Base-by-base conservation (phyloP, 139 green algal species). In the Coccomyxa sp. region DNA sequence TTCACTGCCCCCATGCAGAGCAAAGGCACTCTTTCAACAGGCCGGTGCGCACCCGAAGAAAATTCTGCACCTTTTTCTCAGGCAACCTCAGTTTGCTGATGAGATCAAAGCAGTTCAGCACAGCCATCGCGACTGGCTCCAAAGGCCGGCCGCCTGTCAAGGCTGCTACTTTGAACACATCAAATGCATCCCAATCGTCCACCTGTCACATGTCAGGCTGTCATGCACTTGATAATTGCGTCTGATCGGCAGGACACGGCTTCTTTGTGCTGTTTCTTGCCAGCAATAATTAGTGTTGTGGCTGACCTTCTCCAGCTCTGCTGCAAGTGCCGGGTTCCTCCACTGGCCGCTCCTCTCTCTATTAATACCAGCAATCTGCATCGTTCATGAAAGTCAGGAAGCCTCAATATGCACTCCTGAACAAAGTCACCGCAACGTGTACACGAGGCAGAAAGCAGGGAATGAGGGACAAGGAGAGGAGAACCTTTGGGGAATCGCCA, bases 131-230 rank as follows among this genome's bases (percentile, higher is more conserved):
- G 12, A 93, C 87, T 13, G 83, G 60, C 76, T 89, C 66, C 51
- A 93, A 81, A 23, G 90, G 86, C 25, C 81, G 82, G 3, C 87
- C 85, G 0, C 85, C 51, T 0, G 84, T 88, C 63, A 89, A 59
- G 66, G 63, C 32, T 9, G 79, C 86, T 51, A 94, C 76, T 45
- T 80, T 57, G 66, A 94, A 94, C 3, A 95, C 85, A 59, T 95
- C 86, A 79, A 95, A 95, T 13, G 30, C 45, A 16, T 91, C 82
- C 91, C 90, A 94, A 66, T 88, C 83, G 0, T 88, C 80, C 79
- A 93, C 31, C 86, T 93, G 88, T 77, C 88, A 13, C 13, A 31
- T 14, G 14, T 1, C 30, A 71, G 23, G 38, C 63, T 80, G 76
- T 38, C 28, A 80, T 21, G 63, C 63, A 71, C 38, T 51, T 51